Conservation (phyloP, 2,329 filamentous ascomycete genomes). For the Rutstroemia sp. region DNA sequence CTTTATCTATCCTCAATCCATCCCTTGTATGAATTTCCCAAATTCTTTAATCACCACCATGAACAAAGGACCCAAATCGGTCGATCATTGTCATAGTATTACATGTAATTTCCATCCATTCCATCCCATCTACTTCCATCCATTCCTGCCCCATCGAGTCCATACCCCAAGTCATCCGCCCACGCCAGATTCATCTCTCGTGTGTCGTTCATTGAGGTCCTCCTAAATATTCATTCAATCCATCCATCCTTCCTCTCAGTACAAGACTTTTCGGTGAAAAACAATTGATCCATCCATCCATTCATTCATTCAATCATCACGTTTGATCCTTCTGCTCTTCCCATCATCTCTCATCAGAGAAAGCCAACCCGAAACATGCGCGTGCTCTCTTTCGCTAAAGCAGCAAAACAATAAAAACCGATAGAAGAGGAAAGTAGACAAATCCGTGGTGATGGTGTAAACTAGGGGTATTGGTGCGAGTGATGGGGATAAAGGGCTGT, state of each 20-base stretch:
- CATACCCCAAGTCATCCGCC: neutral
- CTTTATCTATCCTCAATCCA: neutral
- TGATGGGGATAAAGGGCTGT: neutral
- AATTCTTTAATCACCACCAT: slow-evolving; percentile 3
- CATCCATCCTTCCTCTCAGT: slow-evolving; percentile 1
- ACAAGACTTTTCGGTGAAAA: slow-evolving; percentile 14
- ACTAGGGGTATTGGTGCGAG: slow-evolving; percentile 4
- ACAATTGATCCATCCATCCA: slow-evolving; percentile 3
- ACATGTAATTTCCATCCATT: slow-evolving; percentile 9
- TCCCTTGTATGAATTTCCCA: slow-evolving; percentile 3
- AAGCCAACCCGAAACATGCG: slow-evolving; percentile 16
- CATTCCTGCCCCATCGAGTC: neutral
- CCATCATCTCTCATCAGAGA: neutral
- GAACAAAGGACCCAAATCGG: slow-evolving; percentile 19
- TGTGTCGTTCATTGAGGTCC: too few relatives aligned
- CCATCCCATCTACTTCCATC: neutral
- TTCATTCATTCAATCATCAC: neutral
- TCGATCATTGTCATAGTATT: slow-evolving; percentile 13
- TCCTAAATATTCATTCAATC: too few relatives aligned
- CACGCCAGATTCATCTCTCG: neutral
- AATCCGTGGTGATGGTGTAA: neutral
- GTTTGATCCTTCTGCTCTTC: too few relatives aligned
- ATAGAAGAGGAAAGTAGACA: neutral
- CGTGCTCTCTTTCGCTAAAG: slow-evolving; percentile 2
- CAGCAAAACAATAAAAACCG: neutral